Conservation (phyloP, 192 early-diverging fungal species). For the Rhizophlyctis rosea region DNA sequence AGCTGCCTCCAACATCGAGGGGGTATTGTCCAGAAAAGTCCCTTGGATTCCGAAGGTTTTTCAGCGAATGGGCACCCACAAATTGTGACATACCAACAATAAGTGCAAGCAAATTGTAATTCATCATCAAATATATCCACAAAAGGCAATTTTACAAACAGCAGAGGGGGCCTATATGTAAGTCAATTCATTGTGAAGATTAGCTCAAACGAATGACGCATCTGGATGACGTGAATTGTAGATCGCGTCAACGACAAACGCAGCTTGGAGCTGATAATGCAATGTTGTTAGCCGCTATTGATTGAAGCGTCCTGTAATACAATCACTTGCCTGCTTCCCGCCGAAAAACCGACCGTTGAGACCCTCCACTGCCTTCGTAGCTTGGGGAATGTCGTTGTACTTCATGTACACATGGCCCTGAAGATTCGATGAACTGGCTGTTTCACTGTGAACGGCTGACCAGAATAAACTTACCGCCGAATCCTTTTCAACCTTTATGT, state of each 20-base stretch:
- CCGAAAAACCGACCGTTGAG: conserved; percentile 89
- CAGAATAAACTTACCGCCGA: conserved; percentile 8
- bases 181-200: no score
- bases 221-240: conserved; percentile 65
- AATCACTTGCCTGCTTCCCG: conserved; percentile 58
- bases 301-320: conserved; percentile 29
- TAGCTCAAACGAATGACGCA: conserved; percentile 42
- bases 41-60: no score
- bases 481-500: conserved; percentile 69
- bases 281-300: conserved; percentile 33
- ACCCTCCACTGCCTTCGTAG: conserved; percentile 63
- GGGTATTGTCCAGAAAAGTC: no score
- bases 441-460: not conserved
- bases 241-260: conserved; percentile 56
- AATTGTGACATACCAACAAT: no score
- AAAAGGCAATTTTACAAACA: no score
- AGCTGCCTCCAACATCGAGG: no score
- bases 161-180: no score
- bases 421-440: conserved; percentile 4
- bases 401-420: conserved; percentile 82
- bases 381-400: conserved; percentile 67
- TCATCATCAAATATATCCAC: no score
- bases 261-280: conserved; percentile 52
- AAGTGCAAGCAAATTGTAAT: no score
- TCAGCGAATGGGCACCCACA: no score